phyloP scores from a whole-genome alignment of 2,329 filamentous ascomycete genomes.

The Aspergillus brasiliensis region DNA sequence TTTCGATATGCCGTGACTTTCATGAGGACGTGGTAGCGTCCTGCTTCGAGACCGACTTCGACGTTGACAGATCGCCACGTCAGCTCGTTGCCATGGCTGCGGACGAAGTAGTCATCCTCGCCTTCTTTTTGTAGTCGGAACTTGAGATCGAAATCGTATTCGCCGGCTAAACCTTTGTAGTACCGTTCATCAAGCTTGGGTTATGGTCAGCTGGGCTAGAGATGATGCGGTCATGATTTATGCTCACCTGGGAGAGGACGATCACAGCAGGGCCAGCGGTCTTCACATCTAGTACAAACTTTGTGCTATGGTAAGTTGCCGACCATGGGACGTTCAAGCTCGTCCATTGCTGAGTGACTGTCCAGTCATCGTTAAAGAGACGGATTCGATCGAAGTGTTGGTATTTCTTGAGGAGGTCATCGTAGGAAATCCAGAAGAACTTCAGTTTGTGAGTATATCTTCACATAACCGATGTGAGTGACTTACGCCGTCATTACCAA shows the following conservation, averaged over 20 bases:
- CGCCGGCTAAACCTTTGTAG: slow-evolving; percentile 58
- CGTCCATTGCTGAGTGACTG: slow-evolving; percentile 63
- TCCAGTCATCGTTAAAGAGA: slow-evolving; percentile 63
- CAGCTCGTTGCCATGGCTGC: slow-evolving; percentile 57
- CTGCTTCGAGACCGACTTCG: slow-evolving; percentile 72
- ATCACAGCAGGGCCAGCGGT: slow-evolving; percentile 58
- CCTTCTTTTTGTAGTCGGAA: slow-evolving; percentile 62
- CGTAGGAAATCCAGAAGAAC: slow-evolving; percentile 64
- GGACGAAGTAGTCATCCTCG: slow-evolving; percentile 62
- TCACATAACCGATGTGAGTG: neutral
- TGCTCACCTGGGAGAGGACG: slow-evolving; percentile 55
- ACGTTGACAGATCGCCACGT: slow-evolving; percentile 76
- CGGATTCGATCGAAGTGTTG: slow-evolving; percentile 63
- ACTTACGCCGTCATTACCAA: slow-evolving; percentile 70
- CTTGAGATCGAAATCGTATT: slow-evolving; percentile 60
- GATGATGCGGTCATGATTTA: neutral
- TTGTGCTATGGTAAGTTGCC: slow-evolving; percentile 62
- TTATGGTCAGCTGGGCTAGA: slow-evolving; percentile 14
- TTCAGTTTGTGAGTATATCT: slow-evolving; percentile 17
- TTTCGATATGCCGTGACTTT: slow-evolving; percentile 70
- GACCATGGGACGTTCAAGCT: slow-evolving; percentile 62
- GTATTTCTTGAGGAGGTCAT: slow-evolving; percentile 60
- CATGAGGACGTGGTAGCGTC: slow-evolving; percentile 73
- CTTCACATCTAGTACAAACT: slow-evolving; percentile 58
- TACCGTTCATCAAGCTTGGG: slow-evolving; percentile 62